These are phyloP conservation scores for Solanum microdontum DNA, from an alignment of 257 asterid genomes.

Conservation along the genomic window DNA sequence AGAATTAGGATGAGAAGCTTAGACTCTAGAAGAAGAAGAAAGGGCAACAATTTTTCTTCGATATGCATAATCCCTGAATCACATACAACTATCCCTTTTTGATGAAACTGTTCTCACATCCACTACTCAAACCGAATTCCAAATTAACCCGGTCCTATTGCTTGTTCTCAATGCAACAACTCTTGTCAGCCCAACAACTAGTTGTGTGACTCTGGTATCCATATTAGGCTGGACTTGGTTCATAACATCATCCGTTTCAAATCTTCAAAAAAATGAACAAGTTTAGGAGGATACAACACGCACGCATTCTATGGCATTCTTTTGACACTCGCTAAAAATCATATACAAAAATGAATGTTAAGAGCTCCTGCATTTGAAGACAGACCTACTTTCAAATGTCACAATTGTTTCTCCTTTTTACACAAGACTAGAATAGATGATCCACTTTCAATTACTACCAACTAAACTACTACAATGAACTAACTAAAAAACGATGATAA, in stretches of 20 bases:
- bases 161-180: neutral
- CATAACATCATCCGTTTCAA: neutral
- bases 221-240: neutral
- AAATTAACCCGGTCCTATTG: neutral
- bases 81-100: no score
- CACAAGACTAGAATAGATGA: neutral
- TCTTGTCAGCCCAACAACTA: neutral
- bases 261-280: no score
- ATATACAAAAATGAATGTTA: no score
- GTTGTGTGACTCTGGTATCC: neutral
- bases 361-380: no score
- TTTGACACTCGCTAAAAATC: no score
- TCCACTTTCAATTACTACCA: neutral
- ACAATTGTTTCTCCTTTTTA: neutral
- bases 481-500: no score
- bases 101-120: neutral
- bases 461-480: neutral
- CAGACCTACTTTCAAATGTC: neutral
- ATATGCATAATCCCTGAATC: neutral
- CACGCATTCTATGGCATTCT: no score
- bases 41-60: neutral
- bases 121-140: neutral
- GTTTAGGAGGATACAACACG: no score
- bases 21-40: neutral
- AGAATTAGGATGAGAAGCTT: neutral